Evolutionary conservation across 139 green algal genomes (phyloP).

Genomic region (Chlorella ohadii): DNA sequence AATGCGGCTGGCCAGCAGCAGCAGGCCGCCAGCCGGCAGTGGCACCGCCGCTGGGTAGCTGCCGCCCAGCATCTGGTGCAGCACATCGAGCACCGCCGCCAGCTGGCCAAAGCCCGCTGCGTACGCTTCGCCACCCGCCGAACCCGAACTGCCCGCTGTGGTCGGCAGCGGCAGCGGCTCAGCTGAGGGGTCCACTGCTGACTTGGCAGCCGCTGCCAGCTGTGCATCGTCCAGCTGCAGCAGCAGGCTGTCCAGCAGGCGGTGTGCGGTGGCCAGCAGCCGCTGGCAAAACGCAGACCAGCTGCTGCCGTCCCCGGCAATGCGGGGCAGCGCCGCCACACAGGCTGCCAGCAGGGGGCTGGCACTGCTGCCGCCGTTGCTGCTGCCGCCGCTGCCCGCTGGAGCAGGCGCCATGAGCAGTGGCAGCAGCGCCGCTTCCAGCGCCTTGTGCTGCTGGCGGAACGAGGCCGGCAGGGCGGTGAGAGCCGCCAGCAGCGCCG

Average conservation of each 20-base stretch:
- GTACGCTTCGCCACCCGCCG: background rate
- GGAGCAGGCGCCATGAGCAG: conserved; percentile 4
- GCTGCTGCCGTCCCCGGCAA: conserved; percentile 35
- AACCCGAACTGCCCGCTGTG: background rate
- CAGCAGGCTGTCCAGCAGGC: conserved; percentile 51
- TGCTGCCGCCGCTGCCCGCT: no score
- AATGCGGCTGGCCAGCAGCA: conserved; percentile 51
- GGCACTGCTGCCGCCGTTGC: conserved; percentile 15
- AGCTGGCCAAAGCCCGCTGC: conserved; percentile 30
- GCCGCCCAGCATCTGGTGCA: conserved; percentile 46
- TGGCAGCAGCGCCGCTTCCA: conserved; percentile 23
- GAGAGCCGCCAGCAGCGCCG: conserved; percentile 35
- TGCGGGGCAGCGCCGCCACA: conserved; percentile 38
- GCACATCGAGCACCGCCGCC: conserved; percentile 23
- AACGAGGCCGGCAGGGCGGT: conserved; percentile 28
- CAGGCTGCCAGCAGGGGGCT: conserved; percentile 17
- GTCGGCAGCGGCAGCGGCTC: conserved; percentile 14
- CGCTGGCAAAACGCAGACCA: conserved; percentile 47
- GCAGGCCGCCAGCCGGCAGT: conserved; percentile 42
- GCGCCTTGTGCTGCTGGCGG: conserved; percentile 26
- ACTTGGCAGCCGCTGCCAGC: background rate
- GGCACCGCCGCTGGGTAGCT: conserved; percentile 44
- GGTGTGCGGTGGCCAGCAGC: conserved; percentile 43
- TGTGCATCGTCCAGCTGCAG: conserved; percentile 5
- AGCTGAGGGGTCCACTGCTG: conserved; percentile 11